Evolutionary conservation across 2,329 filamentous ascomycete species (phyloP).

Genomic region (Ophiostoma tasmaniense): DNA sequence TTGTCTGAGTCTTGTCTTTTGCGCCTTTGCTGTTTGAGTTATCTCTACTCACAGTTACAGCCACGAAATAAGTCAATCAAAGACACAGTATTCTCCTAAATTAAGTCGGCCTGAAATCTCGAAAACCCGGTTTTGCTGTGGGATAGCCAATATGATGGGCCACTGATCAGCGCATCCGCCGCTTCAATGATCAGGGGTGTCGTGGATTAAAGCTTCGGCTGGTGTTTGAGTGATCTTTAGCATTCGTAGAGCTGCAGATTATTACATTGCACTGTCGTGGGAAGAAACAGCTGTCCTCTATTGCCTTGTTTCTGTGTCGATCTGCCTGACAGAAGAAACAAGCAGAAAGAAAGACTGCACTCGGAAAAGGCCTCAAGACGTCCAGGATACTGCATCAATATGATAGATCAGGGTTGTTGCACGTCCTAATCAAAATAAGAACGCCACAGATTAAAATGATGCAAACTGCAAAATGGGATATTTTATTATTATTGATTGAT

Average conservation of each 20-base stretch:
- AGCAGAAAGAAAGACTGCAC: not conserved
- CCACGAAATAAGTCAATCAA: too few relatives aligned
- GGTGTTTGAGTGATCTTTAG: not conserved
- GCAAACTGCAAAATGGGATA: not conserved
- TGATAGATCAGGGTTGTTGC: not conserved
- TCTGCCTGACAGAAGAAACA: not conserved
- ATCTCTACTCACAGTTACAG: too few relatives aligned
- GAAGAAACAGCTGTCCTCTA: not conserved
- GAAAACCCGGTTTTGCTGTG: conserved; percentile 6
- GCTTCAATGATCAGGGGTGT: not conserved
- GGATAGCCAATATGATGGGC: not conserved
- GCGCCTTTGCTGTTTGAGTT: too few relatives aligned
- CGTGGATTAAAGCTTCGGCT: too few relatives aligned
- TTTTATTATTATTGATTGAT: too few relatives aligned
- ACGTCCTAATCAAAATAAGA: not conserved
- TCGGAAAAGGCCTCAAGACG: not conserved
- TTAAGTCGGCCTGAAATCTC: not conserved
- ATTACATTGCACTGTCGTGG: not conserved
- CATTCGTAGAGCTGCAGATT: not conserved
- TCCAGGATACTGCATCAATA: not conserved
- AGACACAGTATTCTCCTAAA: not conserved
- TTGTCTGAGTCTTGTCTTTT: too few relatives aligned
- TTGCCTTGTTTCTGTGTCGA: not conserved
- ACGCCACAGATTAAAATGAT: not conserved
- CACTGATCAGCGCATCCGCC: conserved; percentile 4